phyloP scores from a whole-genome alignment of 164 flowering plant genomes.

The Akebia trifoliata region DNA sequence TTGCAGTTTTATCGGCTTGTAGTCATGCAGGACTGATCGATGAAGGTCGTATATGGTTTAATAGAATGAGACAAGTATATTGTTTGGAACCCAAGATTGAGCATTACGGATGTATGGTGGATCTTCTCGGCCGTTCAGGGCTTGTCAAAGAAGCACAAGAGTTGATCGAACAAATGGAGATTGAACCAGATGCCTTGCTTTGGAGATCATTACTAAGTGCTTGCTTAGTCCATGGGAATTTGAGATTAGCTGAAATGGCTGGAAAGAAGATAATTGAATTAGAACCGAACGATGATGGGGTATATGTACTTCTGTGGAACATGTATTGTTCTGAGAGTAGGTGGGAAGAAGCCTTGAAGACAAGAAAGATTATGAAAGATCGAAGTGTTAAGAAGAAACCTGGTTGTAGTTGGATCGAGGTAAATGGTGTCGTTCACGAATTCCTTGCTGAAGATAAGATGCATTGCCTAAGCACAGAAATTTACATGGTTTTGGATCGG shows the following conservation, averaged over 20 bases:
- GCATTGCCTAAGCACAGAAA: conserved; percentile 12
- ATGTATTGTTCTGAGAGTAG: conserved; percentile 22
- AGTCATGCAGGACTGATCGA: conserved; percentile 31
- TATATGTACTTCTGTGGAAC: conserved; percentile 32
- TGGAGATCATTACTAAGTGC: conserved; percentile 38
- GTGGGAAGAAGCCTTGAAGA: conserved; percentile 30
- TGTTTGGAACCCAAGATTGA: conserved; percentile 20
- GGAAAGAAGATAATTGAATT: conserved; percentile 25
- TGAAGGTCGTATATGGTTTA: conserved; percentile 27
- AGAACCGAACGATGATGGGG: conserved; percentile 32
- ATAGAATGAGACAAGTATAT: conserved; percentile 13
- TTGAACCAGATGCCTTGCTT: conserved; percentile 29
- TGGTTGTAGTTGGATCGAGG: conserved; percentile 48
- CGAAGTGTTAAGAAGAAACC: conserved; percentile 38
- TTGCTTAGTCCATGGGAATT: conserved; percentile 22
- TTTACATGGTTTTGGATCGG: conserved; percentile 19
- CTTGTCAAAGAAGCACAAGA: conserved; percentile 26
- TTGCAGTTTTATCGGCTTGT: conserved; percentile 39
- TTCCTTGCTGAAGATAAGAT: conserved; percentile 33
- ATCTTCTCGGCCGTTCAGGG: conserved; percentile 36
- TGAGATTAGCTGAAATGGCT: conserved; percentile 25
- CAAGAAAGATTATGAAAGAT: conserved; percentile 29
- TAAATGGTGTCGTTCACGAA: conserved; percentile 36
- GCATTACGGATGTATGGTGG: conserved; percentile 37
- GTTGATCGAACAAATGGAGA: conserved; percentile 21